These are phyloP conservation scores for Gnomoniopsis sp. DNA, from an alignment of 2,329 filamentous ascomycete genomes.

Conservation along the genomic window DNA sequence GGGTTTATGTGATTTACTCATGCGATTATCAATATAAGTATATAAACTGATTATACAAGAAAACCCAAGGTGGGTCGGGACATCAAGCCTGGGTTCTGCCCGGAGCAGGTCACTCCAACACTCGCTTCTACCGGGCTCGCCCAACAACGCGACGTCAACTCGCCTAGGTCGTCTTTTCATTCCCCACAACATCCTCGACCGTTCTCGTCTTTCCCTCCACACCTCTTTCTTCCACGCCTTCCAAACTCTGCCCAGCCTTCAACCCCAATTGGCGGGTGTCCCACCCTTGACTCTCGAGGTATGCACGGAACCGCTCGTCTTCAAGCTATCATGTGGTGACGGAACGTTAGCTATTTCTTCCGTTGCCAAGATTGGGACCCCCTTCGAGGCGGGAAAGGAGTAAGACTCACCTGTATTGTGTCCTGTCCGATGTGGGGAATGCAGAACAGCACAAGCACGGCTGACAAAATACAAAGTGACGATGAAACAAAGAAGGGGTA, in stretches of 20 bases:
- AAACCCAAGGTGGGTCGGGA: no score
- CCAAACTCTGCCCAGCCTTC: conserved; percentile 31
- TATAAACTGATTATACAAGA: no score
- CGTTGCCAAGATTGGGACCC: no score
- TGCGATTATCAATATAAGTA: no score
- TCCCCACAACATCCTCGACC: background rate
- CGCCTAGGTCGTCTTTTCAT: background rate
- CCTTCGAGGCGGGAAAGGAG: no score
- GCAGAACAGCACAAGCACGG: conserved; percentile 59
- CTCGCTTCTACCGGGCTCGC: no score
- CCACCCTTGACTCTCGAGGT: conserved; percentile 70
- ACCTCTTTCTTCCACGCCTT: conserved; percentile 14
- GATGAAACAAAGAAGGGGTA: conserved; percentile 89
- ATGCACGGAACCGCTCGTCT: conserved; percentile 71
- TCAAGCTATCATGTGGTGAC: conserved; percentile 53
- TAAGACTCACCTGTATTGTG: conserved; percentile 58
- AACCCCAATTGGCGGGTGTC: conserved; percentile 59
- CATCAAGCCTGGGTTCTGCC: no score
- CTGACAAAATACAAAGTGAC: conserved; percentile 71
- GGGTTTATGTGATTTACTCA: no score
- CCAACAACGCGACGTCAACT: background rate
- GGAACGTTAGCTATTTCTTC: no score
- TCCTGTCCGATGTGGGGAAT: conserved; percentile 80
- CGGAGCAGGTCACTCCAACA: no score
- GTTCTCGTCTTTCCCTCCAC: background rate